Base-by-base conservation (phyloP, 305 asterid genomes). In the Solanum hybrid region DNA sequence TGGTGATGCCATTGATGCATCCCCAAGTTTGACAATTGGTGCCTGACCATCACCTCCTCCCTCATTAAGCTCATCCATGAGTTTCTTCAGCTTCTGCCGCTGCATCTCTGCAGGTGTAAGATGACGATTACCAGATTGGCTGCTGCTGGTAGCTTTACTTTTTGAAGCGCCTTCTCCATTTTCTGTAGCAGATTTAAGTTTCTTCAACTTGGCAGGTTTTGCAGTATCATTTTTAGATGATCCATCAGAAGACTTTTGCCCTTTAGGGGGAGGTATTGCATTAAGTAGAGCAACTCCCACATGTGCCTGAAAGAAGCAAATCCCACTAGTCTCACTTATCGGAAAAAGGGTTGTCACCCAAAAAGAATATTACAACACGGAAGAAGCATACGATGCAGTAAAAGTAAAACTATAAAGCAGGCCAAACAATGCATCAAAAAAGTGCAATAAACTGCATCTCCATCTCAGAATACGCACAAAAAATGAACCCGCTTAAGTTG, bases 1-100 rank as follows among this genome's bases (percentile, higher is more conserved):
- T 57, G 99, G 98, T 3, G 99, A 97, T 3, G 99, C 99, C 99
- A 97, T 97, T 11, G 99, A 97, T 89, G 99, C 99, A 57, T 96
- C 99, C 37, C 99, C 99, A 1, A 97, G 98, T 92, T 97, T 97
- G 15, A 97, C 99, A 31, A 97, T 31, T 11, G 99, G 99, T 61
- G 99, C 98, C 3, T 98, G 92, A 51, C 98, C 95, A 88, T 98
- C 99, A 82, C 94, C 98, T 34, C 97, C 94, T 4, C 96, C 99
- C 84, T 96, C 99, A 24, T 97, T 97, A 73, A 97, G 92, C 92
- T 97, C 99, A 13, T 95, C 97, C 99, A 96, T 95, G 22, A 97
- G 91, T 92, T 97, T 97, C 94, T 94, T 96, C 65, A 97, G 97
- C 92, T 95, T 96, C 92, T 97, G 94, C 31, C 95, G 93, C 91